Percentiles rank a stretch among this genome's conserved stretches.
These are phyloP conservation scores for Selaginella moellendorffii DNA, from an alignment of 75 land plant species.

Conservation along the genomic window DNA sequence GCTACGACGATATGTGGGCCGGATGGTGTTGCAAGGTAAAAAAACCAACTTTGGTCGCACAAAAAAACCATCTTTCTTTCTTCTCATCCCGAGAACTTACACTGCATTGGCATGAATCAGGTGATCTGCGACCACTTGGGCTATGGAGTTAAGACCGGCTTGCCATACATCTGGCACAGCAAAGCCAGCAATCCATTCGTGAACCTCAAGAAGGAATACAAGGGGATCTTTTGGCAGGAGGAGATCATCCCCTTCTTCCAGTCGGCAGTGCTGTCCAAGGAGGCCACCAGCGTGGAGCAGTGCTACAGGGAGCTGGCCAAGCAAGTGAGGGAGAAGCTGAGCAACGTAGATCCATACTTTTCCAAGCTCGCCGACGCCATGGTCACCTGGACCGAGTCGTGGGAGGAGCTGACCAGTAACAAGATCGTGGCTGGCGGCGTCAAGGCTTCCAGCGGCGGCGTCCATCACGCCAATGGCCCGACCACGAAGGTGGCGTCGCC, in stretches of 20 bases:
- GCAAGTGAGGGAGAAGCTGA: constrained; percentile 42
- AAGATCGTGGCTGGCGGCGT: too few relatives aligned
- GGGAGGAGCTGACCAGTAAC: constrained; percentile 49
- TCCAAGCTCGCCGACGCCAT: constrained; percentile 70
- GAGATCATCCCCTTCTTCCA: constrained; percentile 76
- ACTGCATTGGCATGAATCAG: constrained; percentile 14
- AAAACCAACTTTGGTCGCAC: not conserved
- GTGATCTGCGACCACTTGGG: constrained; percentile 69
- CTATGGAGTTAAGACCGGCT: constrained; percentile 61
- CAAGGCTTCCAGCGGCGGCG: not conserved
- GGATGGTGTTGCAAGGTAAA: constrained; percentile 69
- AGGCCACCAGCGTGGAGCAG: constrained; percentile 55
- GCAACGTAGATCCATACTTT: constrained; percentile 53
- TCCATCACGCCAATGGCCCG: not conserved
- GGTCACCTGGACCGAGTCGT: constrained; percentile 86
- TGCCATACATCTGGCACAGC: constrained; percentile 78
- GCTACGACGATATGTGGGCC: constrained; percentile 94
- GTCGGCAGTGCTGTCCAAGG: constrained; percentile 39
- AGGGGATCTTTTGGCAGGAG: constrained; percentile 78
- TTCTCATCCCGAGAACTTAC: not conserved
- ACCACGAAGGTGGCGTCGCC: not conserved
- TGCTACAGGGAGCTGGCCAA: constrained; percentile 65
- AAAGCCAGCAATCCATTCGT: constrained; percentile 81
- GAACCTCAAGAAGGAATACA: constrained; percentile 71
- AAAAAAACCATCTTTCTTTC: not conserved